Evolutionary conservation across 768 basidiomycete species (phyloP).

Genomic region (Boletus sp.): DNA sequence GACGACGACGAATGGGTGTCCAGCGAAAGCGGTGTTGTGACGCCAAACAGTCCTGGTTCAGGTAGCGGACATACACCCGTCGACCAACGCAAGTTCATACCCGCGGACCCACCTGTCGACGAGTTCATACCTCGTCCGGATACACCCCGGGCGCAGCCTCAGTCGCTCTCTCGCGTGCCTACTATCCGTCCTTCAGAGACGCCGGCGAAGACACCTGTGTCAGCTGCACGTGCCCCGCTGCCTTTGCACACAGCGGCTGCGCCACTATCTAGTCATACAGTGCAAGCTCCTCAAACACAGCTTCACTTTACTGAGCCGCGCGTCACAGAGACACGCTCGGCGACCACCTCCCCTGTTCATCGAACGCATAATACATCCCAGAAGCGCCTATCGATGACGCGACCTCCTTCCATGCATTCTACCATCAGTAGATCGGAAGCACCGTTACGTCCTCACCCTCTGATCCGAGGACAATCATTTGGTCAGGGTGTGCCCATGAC

Average conservation of each 20-base stretch:
- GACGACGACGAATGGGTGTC: constrained; percentile 77
- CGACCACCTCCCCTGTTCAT: constrained; percentile 39
- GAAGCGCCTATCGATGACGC: constrained; percentile 46
- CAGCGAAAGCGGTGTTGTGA: constrained; percentile 72
- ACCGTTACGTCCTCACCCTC: constrained; percentile 65
- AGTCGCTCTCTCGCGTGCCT: constrained; percentile 34
- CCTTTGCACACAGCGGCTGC: constrained; percentile 9
- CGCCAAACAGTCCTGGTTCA: constrained; percentile 53
- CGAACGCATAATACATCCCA: constrained; percentile 34
- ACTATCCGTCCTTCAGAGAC: constrained; percentile 32
- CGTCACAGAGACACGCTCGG: constrained; percentile 35
- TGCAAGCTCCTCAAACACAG: constrained; percentile 14
- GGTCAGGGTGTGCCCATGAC: constrained; percentile 39
- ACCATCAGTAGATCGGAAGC: constrained; percentile 37
- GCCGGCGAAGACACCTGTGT: constrained; percentile 14
- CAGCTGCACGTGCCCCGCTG: constrained; percentile 19
- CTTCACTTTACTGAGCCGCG: constrained; percentile 19
- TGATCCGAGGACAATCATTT: constrained; percentile 73
- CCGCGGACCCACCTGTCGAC: constrained; percentile 12
- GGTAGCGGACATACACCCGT: constrained; percentile 39
- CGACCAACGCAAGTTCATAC: constrained; percentile 21
- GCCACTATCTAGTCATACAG: constrained; percentile 14
- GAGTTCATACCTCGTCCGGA: constrained; percentile 25
- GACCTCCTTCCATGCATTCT: constrained; percentile 67
- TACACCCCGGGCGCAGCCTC: constrained; percentile 32